Conservation (phyloP, 768 basidiomycete genomes). For the Lentinula edodes region DNA sequence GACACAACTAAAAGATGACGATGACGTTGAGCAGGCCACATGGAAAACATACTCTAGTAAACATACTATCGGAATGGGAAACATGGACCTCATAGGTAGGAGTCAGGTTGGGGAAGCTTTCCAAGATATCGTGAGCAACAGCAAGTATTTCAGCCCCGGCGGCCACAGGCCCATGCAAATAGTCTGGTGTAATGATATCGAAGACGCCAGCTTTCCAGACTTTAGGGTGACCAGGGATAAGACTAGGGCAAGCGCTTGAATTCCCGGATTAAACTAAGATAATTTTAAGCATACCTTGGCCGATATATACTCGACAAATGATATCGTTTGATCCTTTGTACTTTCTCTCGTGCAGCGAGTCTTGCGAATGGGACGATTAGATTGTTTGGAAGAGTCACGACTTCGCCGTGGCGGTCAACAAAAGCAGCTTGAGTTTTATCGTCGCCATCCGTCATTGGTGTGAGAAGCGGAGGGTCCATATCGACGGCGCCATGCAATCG, state of each 20-base stretch:
- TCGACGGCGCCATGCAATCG: constrained; percentile 87
- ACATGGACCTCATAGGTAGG: constrained; percentile 71
- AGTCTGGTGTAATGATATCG: constrained; percentile 78
- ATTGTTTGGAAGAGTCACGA: constrained; percentile 69
- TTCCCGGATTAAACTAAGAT: neutral
- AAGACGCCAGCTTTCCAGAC: constrained; percentile 71
- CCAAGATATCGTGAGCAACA: constrained; percentile 60
- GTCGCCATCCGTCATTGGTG: constrained; percentile 51
- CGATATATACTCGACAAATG: constrained; percentile 71
- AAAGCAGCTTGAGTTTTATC: constrained; percentile 64
- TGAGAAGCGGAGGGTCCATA: constrained; percentile 80
- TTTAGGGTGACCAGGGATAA: constrained; percentile 69
- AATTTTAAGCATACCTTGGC: constrained; percentile 43
- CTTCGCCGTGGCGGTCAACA: constrained; percentile 76
- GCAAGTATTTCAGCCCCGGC: constrained; percentile 73
- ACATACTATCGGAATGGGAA: constrained; percentile 71
- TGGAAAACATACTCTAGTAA: neutral
- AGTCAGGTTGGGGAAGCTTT: constrained; percentile 64
- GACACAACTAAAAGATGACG: constrained; percentile 54
- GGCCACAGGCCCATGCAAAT: constrained; percentile 55
- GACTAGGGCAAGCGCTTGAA: constrained; percentile 26
- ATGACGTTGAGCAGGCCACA: neutral
- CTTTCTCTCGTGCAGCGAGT: constrained; percentile 62
- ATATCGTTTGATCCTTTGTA: constrained; percentile 76
- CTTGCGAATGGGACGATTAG: constrained; percentile 76